These are phyloP conservation scores for Debaryomyces robertsiae DNA, from an alignment of 1,139 yeast genomes.

Conservation along the genomic window DNA sequence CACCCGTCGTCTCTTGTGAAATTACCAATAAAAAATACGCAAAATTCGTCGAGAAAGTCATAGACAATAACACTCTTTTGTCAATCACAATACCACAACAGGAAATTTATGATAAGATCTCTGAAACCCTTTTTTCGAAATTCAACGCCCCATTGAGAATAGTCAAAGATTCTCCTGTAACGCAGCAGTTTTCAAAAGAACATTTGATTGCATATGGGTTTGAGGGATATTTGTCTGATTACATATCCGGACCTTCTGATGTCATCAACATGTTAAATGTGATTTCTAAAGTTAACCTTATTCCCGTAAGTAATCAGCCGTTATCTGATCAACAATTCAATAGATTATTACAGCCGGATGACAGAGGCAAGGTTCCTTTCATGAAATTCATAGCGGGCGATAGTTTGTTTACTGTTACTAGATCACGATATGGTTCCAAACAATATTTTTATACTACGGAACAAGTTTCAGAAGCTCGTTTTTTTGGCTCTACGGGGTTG, in stretches of 20 bases:
- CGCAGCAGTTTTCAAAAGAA: constrained; percentile 21
- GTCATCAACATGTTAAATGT: constrained; percentile 77
- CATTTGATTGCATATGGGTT: constrained; percentile 58
- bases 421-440: constrained; percentile 60
- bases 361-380: constrained; percentile 45
- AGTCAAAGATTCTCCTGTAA: constrained; percentile 15
- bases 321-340: constrained; percentile 44
- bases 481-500: constrained; percentile 49
- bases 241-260: constrained; percentile 70
- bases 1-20: constrained; percentile 72
- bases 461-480: constrained; percentile 30
- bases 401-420: constrained; percentile 48
- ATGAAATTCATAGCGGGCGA: constrained; percentile 63
- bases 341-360: constrained; percentile 34
- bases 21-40: constrained; percentile 54
- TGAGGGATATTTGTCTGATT: constrained; percentile 77
- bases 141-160: constrained; percentile 43
- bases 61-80: constrained; percentile 54
- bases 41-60: constrained; percentile 57
- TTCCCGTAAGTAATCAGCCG: constrained; percentile 61
- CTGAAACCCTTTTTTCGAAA: constrained; percentile 27
- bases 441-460: constrained; percentile 51
- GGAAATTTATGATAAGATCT: constrained; percentile 32
- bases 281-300: constrained; percentile 54
- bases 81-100: constrained; percentile 48